Evolutionary conservation across 345 rosid genomes (phyloP).

Genomic region (Boechera retrofracta): DNA sequence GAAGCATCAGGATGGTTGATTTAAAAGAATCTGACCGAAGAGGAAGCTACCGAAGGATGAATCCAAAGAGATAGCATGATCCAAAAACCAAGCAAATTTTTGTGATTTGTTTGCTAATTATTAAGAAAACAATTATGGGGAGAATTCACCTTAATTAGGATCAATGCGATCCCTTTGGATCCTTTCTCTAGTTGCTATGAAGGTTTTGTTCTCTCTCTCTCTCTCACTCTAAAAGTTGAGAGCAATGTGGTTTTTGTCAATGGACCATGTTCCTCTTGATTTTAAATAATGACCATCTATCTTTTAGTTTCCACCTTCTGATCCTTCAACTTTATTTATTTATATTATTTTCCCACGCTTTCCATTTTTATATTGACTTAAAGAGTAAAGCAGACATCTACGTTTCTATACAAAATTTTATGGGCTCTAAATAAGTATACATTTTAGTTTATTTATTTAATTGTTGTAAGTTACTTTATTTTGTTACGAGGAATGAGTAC

Average conservation of each 20-base stretch:
- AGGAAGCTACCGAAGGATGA: slow-evolving; percentile 57
- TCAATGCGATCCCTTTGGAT: slow-evolving; percentile 99
- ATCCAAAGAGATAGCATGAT: slow-evolving; percentile 94
- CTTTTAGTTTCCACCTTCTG: slow-evolving; percentile 24
- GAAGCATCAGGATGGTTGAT: slow-evolving; percentile 10
- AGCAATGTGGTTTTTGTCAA: slow-evolving; percentile 32
- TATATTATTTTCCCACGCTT: slow-evolving; percentile 13
- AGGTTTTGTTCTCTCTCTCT: slow-evolving; percentile 4
- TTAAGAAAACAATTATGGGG: slow-evolving; percentile 24
- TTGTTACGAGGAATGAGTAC: neutral
- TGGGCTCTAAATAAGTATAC: neutral
- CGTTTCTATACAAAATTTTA: neutral
- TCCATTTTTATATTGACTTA: slow-evolving; percentile 11
- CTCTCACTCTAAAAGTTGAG: slow-evolving; percentile 27
- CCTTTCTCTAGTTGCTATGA: slow-evolving; percentile 75
- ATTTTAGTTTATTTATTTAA: neutral
- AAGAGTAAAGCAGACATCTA: slow-evolving; percentile 23
- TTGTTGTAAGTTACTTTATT: neutral
- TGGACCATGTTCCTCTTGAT: slow-evolving; percentile 28
- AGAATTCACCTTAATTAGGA: slow-evolving; percentile 52
- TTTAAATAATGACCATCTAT: slow-evolving; percentile 14
- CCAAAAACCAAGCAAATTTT: slow-evolving; percentile 93
- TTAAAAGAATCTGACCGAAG: neutral
- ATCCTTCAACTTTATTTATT: slow-evolving; percentile 9
- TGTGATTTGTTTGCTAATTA: slow-evolving; percentile 70